Evolutionary conservation across 2,329 filamentous ascomycete species (phyloP), one percentile per base, ranked within the genome.

Genomic region (Anthostomella pinea): DNA sequence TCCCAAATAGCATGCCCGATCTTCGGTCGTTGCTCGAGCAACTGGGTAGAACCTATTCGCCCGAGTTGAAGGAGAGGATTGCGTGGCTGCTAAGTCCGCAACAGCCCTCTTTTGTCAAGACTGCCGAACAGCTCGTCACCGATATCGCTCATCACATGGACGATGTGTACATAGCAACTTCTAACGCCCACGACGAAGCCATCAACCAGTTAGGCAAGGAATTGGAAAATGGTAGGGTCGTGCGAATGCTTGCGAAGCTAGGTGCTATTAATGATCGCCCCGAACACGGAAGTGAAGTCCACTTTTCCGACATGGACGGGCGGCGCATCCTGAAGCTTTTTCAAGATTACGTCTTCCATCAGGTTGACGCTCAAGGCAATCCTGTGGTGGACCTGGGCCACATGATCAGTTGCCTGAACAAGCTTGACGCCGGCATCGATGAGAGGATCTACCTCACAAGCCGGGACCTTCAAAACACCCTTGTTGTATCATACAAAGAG

Each of bases 331-430:
- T 98, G 47, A 96, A 95, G 65, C 75, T 98, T 7, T 97, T 97
- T 70, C 80, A 93, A 32, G 93, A 98, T 64, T 97, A 94, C 54
- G 87, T 96, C 25, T 98, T 97, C 66, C 93, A 98, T 62, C 90
- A 95, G 56, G 89, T 96, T 9, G 89, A 97, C 59, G 76, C 79
- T 19, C 81, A 87, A 39, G 89, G 88, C 10, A 84, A 86, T 35
- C 85, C 93, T 0, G 83, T 90, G 2, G 72, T 95, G 5, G 87
- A 96, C 57, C 70, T 96, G 39, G 91, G 85, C 3, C 90, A 97
- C 65, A 87, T 97, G 46, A 63, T 98, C 29, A 78, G 76, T 17
- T 91, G 85, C 56, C 66, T 98, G 50, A 96, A 94, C 67, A 96
- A 95, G 60, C 70, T 98, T 35, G 93, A 98, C 64, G 87, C 88